Conservation (phyloP, 2,329 filamentous ascomycete species). For the Colletotrichum limetticola region DNA sequence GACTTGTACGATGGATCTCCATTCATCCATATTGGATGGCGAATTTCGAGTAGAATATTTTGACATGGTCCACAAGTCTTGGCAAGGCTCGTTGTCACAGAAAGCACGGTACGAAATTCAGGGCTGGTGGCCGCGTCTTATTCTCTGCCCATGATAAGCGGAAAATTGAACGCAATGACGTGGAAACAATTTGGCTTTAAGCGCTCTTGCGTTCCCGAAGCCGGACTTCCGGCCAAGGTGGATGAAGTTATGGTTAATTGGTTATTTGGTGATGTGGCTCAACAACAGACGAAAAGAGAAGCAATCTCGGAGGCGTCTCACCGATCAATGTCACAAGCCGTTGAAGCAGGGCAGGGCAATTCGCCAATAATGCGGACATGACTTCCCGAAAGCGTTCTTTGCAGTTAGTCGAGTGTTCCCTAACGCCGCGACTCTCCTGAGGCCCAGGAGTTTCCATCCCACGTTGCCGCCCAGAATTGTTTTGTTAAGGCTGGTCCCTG, state of each 20-base stretch:
- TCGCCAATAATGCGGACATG: conserved; percentile 7
- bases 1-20: not conserved
- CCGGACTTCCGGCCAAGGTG: not conserved
- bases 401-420: not conserved
- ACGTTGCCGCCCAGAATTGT: not conserved
- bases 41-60: conserved; percentile 3
- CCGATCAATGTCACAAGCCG: not conserved
- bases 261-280: not conserved
- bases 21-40: not conserved
- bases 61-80: not conserved
- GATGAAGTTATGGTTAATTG: conserved; percentile 10
- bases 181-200: conserved; percentile 2
- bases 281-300: not conserved
- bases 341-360: not conserved
- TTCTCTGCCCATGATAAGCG: not conserved
- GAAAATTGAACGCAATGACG: conserved; percentile 4
- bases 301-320: not conserved
- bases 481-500: conserved; percentile 10
- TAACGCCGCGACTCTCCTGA: not conserved
- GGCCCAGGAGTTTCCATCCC: not conserved
- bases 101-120: not conserved
- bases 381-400: not conserved
- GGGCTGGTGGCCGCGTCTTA: not conserved
- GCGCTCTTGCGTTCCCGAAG: not conserved
- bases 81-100: not conserved